Conservation (phyloP, 1,139 yeast species). For the Tardiomyces digboiensis region DNA sequence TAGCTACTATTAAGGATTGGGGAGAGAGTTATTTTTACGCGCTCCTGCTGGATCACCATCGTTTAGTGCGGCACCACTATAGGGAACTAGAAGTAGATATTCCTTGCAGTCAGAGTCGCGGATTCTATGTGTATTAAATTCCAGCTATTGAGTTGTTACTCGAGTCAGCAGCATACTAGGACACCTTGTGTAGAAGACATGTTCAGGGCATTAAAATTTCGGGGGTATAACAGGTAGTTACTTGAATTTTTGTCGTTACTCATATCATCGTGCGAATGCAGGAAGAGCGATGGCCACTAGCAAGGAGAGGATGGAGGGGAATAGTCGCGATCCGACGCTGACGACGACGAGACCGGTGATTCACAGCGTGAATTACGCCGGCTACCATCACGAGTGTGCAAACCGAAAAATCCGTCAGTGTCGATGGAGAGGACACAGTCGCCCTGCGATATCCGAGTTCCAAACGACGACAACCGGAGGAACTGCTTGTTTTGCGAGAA, state of each 20-base stretch:
- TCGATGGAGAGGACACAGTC: constrained; percentile 15
- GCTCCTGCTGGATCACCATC: too few relatives aligned
- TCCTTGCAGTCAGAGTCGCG: too few relatives aligned
- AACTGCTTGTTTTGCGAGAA: constrained; percentile 24
- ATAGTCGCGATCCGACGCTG: not conserved
- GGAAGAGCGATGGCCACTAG: not conserved
- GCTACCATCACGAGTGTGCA: constrained; percentile 8
- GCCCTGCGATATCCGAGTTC: constrained; percentile 8
- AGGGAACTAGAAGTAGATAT: too few relatives aligned
- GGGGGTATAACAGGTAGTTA: too few relatives aligned
- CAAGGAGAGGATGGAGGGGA: not conserved
- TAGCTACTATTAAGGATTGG: too few relatives aligned
- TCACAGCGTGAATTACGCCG: not conserved
- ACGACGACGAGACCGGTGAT: not conserved
- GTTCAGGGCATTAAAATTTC: too few relatives aligned
- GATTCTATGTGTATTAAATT: too few relatives aligned
- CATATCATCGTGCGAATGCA: not conserved
- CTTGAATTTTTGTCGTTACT: not conserved
- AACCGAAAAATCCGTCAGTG: constrained; percentile 13
- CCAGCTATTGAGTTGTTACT: too few relatives aligned
- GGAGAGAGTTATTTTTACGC: too few relatives aligned
- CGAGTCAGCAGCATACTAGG: too few relatives aligned
- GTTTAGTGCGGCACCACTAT: too few relatives aligned
- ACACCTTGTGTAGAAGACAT: too few relatives aligned
- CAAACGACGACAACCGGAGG: constrained; percentile 3